Evolutionary conservation across 192 early-diverging fungal species (phyloP), one percentile per base, ranked within the genome.

Genomic region (Coemansia erecta): DNA sequence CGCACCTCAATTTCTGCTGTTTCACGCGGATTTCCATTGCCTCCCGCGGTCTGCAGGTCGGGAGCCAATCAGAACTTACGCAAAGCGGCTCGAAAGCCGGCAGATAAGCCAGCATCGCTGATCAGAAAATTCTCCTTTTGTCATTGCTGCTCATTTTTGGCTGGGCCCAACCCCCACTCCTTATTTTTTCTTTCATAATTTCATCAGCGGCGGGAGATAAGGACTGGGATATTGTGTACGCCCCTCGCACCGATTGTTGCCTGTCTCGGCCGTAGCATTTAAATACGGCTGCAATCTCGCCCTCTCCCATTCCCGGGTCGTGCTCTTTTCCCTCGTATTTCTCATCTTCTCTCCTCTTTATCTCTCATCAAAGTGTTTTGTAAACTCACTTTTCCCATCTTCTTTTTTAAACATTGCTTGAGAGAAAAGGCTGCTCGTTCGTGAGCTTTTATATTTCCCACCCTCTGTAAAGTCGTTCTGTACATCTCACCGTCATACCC

Each of bases 321-420:
- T 23, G 46, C 10, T 48, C 28, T 31, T 51, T 28, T 51, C n/a
- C 19, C 44, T 45, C 44, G 51, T 13, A 22, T 8, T 49, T 24
- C 44, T 15, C 24, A 7, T 49, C 41, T 42, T 31, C n/a, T 59
- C 21, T 22, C 59, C 21, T 49, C 2, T 35, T 45, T 60, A 41
- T 41, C 42, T 66, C 50, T 52, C 50, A 35, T 62, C 56, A 52
- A 52, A 39, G 48, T 26, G 45, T 19, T 12, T 52, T 46, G 43
- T 44, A 50, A 26, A 41, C 33, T 48, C 49, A 52, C 45, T 52
- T 58, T 14, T 47, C 37, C 24, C 40, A 58, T 41, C n/a, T 33
- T 47, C 15, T 41, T 56, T 19, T 49, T 13, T 61, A 43, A 50
- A 22, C 48, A 4, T 41, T 31, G 12, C 49, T 51, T 51, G 49